Conservation (phyloP, 179 eudicot species). For the Carnegiea gigantea region DNA sequence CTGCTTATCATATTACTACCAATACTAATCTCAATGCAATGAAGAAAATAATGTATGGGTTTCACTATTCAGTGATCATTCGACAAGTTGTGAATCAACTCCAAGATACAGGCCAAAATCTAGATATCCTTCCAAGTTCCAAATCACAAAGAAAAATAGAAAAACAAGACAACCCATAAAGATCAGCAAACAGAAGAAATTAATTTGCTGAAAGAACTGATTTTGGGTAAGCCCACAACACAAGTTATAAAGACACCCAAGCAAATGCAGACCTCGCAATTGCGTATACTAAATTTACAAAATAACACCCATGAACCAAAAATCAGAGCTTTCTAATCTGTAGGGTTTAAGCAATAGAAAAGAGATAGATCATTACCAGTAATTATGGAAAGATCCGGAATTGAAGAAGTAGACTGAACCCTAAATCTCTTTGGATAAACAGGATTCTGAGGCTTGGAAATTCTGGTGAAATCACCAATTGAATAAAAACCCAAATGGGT, state of each 20-base stretch:
- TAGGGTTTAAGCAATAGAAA: background rate
- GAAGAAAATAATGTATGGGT: background rate
- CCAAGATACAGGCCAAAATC: background rate
- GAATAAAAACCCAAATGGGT: conserved; percentile 22
- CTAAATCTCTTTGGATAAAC: conserved; percentile 3
- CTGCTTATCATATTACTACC: too few relatives aligned
- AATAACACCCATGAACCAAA: background rate
- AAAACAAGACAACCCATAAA: background rate
- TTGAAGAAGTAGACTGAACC: conserved; percentile 29
- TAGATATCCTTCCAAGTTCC: background rate
- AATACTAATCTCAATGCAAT: too few relatives aligned
- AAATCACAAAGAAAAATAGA: background rate
- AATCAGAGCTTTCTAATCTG: background rate
- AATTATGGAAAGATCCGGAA: conserved; percentile 19
- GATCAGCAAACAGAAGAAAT: background rate
- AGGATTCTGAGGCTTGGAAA: conserved; percentile 9
- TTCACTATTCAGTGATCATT: background rate
- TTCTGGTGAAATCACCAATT: conserved; percentile 10
- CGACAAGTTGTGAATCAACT: background rate
- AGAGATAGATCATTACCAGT: conserved; percentile 15
- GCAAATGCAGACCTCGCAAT: background rate
- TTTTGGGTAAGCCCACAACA: background rate
- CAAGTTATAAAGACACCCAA: background rate
- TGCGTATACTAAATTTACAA: background rate
- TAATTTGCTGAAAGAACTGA: background rate